A percentile compares a stretch with the other conserved stretches of the same genome.
phyloP scores from a whole-genome alignment of 306 rosid genomes.

The Casuarina equisetifolia region DNA sequence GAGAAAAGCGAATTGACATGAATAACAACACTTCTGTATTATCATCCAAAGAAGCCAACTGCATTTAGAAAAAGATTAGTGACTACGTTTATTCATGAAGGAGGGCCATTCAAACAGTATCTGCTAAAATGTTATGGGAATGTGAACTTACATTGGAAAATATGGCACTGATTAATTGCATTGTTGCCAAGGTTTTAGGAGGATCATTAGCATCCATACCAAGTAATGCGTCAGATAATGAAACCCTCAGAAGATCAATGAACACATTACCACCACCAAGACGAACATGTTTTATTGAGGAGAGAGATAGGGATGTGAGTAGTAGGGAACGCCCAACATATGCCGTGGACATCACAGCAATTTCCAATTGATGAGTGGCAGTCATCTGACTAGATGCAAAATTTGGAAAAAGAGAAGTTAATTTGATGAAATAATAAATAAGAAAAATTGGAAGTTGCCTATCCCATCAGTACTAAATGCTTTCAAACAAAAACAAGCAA shows the following conservation, averaged over 20 bases:
- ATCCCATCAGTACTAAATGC: not conserved
- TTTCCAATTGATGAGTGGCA: constrained; percentile 98
- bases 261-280: constrained; percentile 58
- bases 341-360: constrained; percentile 95
- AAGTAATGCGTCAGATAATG: constrained; percentile 93
- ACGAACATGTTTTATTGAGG: constrained; percentile 45
- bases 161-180: constrained; percentile 90
- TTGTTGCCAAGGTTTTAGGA: constrained; percentile 98
- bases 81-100: constrained; percentile 18
- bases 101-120: constrained; percentile 16
- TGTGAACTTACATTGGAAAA: constrained; percentile 84
- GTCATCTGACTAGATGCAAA: constrained; percentile 82
- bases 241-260: constrained; percentile 79
- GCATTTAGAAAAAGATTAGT: constrained; percentile 38
- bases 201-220: constrained; percentile 99
- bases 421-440: constrained; percentile 20
- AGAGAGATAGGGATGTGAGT: constrained; percentile 64
- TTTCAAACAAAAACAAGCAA: constrained; percentile 35
- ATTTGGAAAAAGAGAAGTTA: constrained; percentile 44
- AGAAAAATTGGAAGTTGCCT: constrained; percentile 6
- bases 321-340: constrained; percentile 92
- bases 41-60: constrained; percentile 89
- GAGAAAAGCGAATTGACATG: constrained; percentile 81
- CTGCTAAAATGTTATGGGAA: constrained; percentile 10
- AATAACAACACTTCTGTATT: constrained; percentile 61